Conservation (phyloP, 1,139 yeast genomes). For the Lodderomyces beijingensis region DNA sequence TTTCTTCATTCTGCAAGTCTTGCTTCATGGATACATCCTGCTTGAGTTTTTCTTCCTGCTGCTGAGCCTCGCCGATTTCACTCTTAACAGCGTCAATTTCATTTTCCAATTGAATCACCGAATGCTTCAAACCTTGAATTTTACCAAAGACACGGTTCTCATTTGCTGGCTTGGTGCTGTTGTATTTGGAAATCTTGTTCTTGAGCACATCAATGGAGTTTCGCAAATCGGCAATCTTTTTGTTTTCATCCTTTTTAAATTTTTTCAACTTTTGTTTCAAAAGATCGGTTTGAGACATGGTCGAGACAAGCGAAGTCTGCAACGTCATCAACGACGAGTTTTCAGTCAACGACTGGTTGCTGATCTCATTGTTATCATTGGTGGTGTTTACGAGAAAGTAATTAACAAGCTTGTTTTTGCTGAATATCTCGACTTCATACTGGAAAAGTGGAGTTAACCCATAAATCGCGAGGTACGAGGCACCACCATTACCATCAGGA, state of each 20-base stretch:
- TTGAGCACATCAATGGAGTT: slow-evolving; percentile 57
- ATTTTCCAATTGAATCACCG: slow-evolving; percentile 36
- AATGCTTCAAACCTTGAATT: slow-evolving; percentile 39
- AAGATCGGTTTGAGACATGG: slow-evolving; percentile 50
- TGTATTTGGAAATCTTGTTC: slow-evolving; percentile 40
- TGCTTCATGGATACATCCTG: slow-evolving; percentile 20
- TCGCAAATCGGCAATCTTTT: slow-evolving; percentile 47
- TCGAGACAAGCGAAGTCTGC: slow-evolving; percentile 58
- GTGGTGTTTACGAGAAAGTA: slow-evolving; percentile 31
- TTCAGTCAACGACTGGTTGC: slow-evolving; percentile 34
- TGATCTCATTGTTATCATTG: slow-evolving; percentile 19
- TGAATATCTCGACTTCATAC: slow-evolving; percentile 56
- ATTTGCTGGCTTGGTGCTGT: slow-evolving; percentile 18
- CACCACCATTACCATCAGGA: slow-evolving; percentile 32
- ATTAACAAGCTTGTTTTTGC: slow-evolving; percentile 24
- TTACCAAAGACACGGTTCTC: slow-evolving; percentile 36
- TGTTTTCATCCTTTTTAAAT: slow-evolving; percentile 58
- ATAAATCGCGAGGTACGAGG: slow-evolving; percentile 46
- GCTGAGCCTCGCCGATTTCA: slow-evolving; percentile 18
- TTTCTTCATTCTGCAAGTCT: slow-evolving; percentile 17
- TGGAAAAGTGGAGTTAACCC: slow-evolving; percentile 67
- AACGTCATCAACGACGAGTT: slow-evolving; percentile 55
- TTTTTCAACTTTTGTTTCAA: slow-evolving; percentile 53
- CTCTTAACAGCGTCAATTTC: slow-evolving; percentile 28
- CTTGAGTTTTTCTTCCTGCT: slow-evolving; percentile 17